Evolutionary conservation across 1,284 basidiomycete species (phyloP).

Genomic region (Ceratobasidium sp.): DNA sequence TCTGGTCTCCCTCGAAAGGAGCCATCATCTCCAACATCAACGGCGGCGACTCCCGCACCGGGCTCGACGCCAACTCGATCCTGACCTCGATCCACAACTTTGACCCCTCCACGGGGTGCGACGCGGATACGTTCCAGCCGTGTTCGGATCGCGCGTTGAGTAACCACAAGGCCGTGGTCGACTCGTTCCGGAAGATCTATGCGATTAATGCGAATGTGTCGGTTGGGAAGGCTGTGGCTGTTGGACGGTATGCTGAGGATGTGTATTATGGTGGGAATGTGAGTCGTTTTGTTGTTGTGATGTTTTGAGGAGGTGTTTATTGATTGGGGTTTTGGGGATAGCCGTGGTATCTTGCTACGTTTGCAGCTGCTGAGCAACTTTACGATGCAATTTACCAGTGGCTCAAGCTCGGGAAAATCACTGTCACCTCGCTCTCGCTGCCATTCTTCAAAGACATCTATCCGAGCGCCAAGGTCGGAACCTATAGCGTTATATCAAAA

Average conservation of each 20-base stretch:
- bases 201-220: slow-evolving; percentile 64
- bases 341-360: slow-evolving; percentile 79
- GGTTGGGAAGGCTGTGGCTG: slow-evolving; percentile 63
- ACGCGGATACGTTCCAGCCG: slow-evolving; percentile 70
- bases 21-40: slow-evolving; percentile 62
- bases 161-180: slow-evolving; percentile 64
- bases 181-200: slow-evolving; percentile 67
- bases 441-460: slow-evolving; percentile 73
- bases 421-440: slow-evolving; percentile 70
- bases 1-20: slow-evolving; percentile 21
- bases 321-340: slow-evolving; percentile 52
- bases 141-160: slow-evolving; percentile 69
- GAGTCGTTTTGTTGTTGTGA: neutral
- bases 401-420: slow-evolving; percentile 65
- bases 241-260: slow-evolving; percentile 71
- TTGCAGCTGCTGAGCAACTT: slow-evolving; percentile 76
- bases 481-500: slow-evolving; percentile 56
- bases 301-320: neutral
- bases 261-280: slow-evolving; percentile 67
- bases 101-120: slow-evolving; percentile 65
- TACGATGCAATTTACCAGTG: slow-evolving; percentile 75
- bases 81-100: slow-evolving; percentile 71
- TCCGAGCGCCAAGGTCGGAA: slow-evolving; percentile 63
- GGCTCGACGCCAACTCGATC: slow-evolving; percentile 72
- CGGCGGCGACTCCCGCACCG: slow-evolving; percentile 67